Conservation (phyloP, 2,329 filamentous ascomycete genomes). For the Ploettnerulaceae sp. region DNA sequence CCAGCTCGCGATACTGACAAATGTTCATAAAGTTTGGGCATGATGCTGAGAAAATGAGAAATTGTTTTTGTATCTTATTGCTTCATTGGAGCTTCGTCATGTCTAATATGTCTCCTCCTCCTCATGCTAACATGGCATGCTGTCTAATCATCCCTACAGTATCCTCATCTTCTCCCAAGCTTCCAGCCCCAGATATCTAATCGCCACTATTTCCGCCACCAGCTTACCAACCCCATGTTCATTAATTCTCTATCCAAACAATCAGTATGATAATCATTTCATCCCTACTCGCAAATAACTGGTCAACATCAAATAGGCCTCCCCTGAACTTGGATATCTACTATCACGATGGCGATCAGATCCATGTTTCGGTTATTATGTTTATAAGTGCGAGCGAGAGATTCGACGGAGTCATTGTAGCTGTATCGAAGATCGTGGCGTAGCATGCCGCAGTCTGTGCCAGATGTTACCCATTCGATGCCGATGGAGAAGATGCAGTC, state of each 20-base stretch:
- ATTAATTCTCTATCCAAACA: not conserved
- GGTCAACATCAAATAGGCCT: not conserved
- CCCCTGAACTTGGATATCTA: not conserved
- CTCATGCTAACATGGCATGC: too few relatives aligned
- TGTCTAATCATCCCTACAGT: too few relatives aligned
- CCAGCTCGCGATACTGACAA: too few relatives aligned
- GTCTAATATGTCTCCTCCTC: too few relatives aligned
- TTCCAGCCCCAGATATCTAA: not conserved
- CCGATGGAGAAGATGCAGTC: not conserved
- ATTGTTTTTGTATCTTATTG: too few relatives aligned
- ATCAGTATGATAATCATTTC: not conserved
- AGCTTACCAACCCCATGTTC: not conserved
- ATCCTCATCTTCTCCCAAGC: not conserved
- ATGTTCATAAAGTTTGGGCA: too few relatives aligned
- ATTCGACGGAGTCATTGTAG: not conserved
- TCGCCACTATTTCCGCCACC: not conserved
- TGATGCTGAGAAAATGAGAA: too few relatives aligned
- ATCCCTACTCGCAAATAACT: not conserved
- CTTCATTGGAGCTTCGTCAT: too few relatives aligned
- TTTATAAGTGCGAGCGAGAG: not conserved
- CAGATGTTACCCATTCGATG: slow-evolving; percentile 1
- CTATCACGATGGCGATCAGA: not conserved
- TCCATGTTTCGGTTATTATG: not conserved
- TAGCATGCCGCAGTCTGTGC: not conserved
- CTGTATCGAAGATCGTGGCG: not conserved